phyloP scores from a whole-genome alignment of 1,139 yeast species.

The Taphrina deformans region DNA sequence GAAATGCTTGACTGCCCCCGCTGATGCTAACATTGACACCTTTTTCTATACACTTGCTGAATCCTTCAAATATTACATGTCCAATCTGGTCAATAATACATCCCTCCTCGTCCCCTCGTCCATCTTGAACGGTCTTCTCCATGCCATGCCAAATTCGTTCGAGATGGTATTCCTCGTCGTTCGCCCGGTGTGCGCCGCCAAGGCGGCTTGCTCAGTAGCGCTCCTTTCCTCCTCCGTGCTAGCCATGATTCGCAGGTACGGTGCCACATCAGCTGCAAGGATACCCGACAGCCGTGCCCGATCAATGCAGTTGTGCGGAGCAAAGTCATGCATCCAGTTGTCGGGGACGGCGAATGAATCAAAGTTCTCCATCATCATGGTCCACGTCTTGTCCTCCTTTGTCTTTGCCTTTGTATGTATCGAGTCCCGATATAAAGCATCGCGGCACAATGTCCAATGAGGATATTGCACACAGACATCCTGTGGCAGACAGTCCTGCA shows the following conservation, averaged over 20 bases:
- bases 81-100: neutral
- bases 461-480: neutral
- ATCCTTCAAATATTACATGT: neutral
- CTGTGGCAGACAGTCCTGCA: neutral
- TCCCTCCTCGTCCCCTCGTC: neutral
- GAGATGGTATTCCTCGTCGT: conserved; percentile 14
- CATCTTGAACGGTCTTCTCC: neutral
- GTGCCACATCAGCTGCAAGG: conserved; percentile 1
- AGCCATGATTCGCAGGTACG: conserved; percentile 1
- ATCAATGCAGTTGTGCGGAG: conserved; percentile 6
- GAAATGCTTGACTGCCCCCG: neutral
- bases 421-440: neutral
- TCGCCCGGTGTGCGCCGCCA: conserved; percentile 1
- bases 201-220: neutral
- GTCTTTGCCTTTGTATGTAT: neutral
- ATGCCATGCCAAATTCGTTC: neutral
- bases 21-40: neutral
- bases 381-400: neutral
- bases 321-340: conserved; percentile 11
- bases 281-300: conserved; percentile 6
- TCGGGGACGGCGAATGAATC: conserved; percentile 15
- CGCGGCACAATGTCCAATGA: neutral
- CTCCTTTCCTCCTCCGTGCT: neutral
- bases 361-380: neutral
- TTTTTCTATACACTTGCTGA: neutral